A percentile compares a stretch with the other conserved stretches of the same genome.
Evolutionary conservation across 495 filamentous ascomycete genomes (phyloP).

Genomic region (Penicillium daleae): DNA sequence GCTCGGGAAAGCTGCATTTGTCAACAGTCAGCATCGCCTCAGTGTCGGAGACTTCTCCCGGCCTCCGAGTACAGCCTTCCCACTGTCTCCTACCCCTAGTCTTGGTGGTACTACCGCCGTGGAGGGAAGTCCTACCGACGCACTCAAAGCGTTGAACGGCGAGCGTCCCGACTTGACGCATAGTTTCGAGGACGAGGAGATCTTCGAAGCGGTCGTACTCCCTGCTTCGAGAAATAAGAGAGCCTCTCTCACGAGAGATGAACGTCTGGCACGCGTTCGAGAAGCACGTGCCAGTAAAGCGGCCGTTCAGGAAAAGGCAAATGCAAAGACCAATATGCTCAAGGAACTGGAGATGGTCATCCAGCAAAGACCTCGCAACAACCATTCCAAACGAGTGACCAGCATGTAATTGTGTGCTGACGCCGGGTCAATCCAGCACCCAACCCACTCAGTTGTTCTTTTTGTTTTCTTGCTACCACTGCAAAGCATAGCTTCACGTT

Average conservation of each 20-base stretch:
- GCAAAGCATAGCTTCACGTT: slow-evolving; percentile 14
- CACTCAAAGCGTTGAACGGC: slow-evolving; percentile 75
- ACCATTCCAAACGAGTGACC: slow-evolving; percentile 53
- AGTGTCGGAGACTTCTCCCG: slow-evolving; percentile 62
- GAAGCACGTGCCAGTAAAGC: slow-evolving; percentile 79
- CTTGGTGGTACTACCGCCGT: slow-evolving; percentile 84
- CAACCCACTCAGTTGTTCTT: slow-evolving; percentile 8
- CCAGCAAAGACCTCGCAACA: slow-evolving; percentile 66
- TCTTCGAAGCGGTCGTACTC: slow-evolving; percentile 87
- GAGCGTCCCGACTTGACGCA: slow-evolving; percentile 48
- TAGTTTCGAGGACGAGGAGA: slow-evolving; percentile 63
- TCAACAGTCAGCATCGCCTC: slow-evolving; percentile 67
- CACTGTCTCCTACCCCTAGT: slow-evolving; percentile 78
- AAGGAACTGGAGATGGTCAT: slow-evolving; percentile 90
- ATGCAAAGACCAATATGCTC: slow-evolving; percentile 86
- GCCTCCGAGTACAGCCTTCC: slow-evolving; percentile 69
- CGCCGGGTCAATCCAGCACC: neutral
- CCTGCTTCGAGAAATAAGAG: slow-evolving; percentile 63
- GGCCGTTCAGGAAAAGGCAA: slow-evolving; percentile 66
- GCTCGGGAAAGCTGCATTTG: slow-evolving; percentile 73
- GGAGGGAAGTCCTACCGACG: slow-evolving; percentile 77
- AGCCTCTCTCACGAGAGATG: slow-evolving; percentile 78
- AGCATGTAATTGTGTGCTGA: slow-evolving; percentile 35
- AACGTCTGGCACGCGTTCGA: slow-evolving; percentile 84
- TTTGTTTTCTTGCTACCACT: slow-evolving; percentile 2